These are phyloP conservation scores for Oropetium thomaeum DNA, from an alignment of 176 grass and related monocot genomes.

Conservation along the genomic window DNA sequence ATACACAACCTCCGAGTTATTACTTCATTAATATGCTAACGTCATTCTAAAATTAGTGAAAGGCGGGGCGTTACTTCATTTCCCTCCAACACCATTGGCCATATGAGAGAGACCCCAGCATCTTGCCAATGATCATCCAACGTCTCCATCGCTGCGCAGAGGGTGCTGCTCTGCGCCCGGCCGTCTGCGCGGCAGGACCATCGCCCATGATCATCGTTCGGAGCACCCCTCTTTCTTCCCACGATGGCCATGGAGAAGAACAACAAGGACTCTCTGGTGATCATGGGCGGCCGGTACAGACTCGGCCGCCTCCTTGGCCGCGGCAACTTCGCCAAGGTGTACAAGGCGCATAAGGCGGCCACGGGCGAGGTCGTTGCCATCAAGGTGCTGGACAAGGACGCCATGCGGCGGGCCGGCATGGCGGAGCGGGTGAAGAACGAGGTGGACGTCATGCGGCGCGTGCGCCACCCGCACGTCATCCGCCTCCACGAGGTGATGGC, in stretches of 20 bases:
- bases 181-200: conserved; percentile 16
- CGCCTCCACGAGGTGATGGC: conserved; percentile 93
- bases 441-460: conserved; percentile 71
- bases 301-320: conserved; percentile 60
- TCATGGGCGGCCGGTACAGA: conserved; percentile 64
- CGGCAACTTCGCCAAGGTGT: conserved; percentile 85
- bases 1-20: background rate
- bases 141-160: background rate
- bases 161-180: background rate
- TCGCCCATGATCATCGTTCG: conserved; percentile 30
- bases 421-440: conserved; percentile 69
- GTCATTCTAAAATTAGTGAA: conserved; percentile 20
- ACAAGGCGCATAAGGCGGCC: conserved; percentile 53
- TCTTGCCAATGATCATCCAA: background rate
- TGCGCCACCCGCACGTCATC: conserved; percentile 73
- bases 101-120: conserved; percentile 25
- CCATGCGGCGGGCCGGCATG: conserved; percentile 54
- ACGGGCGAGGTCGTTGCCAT: conserved; percentile 71
- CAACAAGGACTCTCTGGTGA: conserved; percentile 22
- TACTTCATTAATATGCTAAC: background rate
- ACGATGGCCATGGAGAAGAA: conserved; percentile 35
- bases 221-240: background rate
- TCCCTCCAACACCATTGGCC: conserved; percentile 7
- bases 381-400: conserved; percentile 82
- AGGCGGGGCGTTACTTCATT: background rate